Percentiles rank a stretch among this genome's conserved stretches.
Evolutionary conservation across 140 eudicot genomes (phyloP).

Genomic region (Oenanthe javanica): DNA sequence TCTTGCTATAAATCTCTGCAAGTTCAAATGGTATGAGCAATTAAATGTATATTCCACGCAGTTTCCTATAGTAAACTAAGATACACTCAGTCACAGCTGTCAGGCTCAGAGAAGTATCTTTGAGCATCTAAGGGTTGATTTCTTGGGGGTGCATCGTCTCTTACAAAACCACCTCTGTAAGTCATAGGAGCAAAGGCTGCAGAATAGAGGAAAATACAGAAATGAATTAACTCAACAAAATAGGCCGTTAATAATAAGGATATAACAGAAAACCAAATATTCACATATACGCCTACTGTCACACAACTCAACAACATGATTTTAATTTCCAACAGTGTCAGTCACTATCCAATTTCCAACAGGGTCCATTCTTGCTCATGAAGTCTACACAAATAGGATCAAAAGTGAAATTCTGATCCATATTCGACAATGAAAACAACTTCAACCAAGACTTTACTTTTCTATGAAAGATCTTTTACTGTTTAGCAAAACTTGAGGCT

Average conservation of each 20-base stretch:
- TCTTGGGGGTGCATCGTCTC: slow-evolving; percentile 35
- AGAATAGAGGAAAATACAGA: not conserved
- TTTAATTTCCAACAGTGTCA: not conserved
- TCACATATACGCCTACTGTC: not conserved
- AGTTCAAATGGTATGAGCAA: not conserved
- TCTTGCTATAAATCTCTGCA: not conserved
- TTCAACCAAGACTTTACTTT: not conserved
- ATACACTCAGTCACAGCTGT: slow-evolving; percentile 25
- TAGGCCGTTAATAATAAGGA: not conserved
- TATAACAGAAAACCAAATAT: not conserved
- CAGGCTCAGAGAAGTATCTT: slow-evolving; percentile 56
- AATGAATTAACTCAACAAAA: not conserved
- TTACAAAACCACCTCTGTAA: slow-evolving; percentile 26
- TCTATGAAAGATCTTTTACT: not conserved
- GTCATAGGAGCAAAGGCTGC: slow-evolving; percentile 93
- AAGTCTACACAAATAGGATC: not conserved
- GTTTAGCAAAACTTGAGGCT: not conserved
- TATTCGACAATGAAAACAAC: not conserved
- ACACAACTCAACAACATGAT: not conserved
- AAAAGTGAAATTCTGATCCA: not conserved
- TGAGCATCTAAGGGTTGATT: slow-evolving; percentile 59
- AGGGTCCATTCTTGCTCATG: not conserved
- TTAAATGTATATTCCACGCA: not conserved
- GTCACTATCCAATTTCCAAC: too few relatives aligned
- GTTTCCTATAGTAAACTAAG: not conserved